phyloP scores from a whole-genome alignment of 1,139 yeast species.

The Scheffersomyces illinoinensis region DNA sequence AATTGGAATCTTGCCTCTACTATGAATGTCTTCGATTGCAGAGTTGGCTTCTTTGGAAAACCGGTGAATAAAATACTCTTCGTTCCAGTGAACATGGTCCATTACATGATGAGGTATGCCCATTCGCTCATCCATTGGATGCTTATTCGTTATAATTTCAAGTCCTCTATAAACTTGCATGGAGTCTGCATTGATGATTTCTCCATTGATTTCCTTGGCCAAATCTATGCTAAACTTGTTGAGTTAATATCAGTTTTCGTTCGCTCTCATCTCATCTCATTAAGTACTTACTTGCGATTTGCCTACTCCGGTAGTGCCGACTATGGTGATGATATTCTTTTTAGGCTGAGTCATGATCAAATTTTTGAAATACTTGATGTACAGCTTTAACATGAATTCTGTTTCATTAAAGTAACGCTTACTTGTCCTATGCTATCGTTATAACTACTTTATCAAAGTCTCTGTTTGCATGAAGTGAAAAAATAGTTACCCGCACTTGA shows the following conservation, averaged over 20 bases:
- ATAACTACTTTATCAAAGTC: not conserved
- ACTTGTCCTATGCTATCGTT: not conserved
- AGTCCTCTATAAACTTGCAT: conserved; percentile 86
- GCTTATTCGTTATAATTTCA: conserved; percentile 87
- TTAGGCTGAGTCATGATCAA: conserved; percentile 27
- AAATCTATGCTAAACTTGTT: conserved; percentile 67
- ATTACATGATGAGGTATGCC: conserved; percentile 84
- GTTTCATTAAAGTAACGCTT: not conserved
- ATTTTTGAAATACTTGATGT: conserved; percentile 12
- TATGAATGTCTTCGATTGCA: conserved; percentile 64
- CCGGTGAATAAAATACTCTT: conserved; percentile 81
- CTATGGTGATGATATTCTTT: conserved; percentile 61
- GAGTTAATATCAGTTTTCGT: conserved; percentile 1
- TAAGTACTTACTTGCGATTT: conserved; percentile 66
- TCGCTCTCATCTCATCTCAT: not conserved
- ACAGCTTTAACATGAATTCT: not conserved
- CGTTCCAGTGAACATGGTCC: conserved; percentile 78
- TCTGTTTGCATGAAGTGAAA: not conserved
- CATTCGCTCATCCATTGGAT: conserved; percentile 73
- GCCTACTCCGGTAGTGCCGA: conserved; percentile 98
- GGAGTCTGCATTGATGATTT: conserved; percentile 92
- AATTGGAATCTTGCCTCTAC: conserved; percentile 75
- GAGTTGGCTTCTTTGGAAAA: conserved; percentile 70
- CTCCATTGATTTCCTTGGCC: conserved; percentile 79
- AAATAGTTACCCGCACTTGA: not conserved